Evolutionary conservation across 257 asterid species (phyloP).

Genomic region (Solanum appendiculatum): DNA sequence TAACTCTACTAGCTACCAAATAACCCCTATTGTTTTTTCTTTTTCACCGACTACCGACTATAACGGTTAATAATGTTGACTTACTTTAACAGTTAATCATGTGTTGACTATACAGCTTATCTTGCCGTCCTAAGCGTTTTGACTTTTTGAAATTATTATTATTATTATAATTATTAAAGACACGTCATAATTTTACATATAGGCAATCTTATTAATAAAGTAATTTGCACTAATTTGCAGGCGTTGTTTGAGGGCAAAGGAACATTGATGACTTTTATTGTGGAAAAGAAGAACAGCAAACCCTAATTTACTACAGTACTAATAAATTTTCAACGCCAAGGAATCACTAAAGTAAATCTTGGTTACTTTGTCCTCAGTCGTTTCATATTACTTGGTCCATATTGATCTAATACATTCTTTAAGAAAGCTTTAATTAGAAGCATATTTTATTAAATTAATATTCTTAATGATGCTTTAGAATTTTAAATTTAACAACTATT

Average conservation of each 20-base stretch:
- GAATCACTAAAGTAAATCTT: not conserved
- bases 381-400: not conserved
- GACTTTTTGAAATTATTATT: slow-evolving; percentile 16
- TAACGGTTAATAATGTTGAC: not conserved
- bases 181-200: slow-evolving; percentile 17
- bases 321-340: not conserved
- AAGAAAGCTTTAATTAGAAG: too few species aligned
- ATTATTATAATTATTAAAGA: not conserved
- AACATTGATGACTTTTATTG: slow-evolving; percentile 2
- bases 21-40: not conserved
- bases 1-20: not conserved
- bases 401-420: not conserved
- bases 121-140: slow-evolving; percentile 4
- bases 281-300: not conserved
- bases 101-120: slow-evolving; percentile 15
- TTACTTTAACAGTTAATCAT: not conserved
- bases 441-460: not conserved
- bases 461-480: not conserved
- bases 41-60: slow-evolving; percentile 2
- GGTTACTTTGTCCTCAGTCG: not conserved
- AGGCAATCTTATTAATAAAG: not conserved
- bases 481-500: not conserved
- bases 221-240: slow-evolving; percentile 3
- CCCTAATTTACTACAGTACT: not conserved
- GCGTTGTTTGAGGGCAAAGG: slow-evolving; percentile 37